Evolutionary conservation across 2,329 filamentous ascomycete species (phyloP).

Genomic region (Ophiostoma pallidulum): DNA sequence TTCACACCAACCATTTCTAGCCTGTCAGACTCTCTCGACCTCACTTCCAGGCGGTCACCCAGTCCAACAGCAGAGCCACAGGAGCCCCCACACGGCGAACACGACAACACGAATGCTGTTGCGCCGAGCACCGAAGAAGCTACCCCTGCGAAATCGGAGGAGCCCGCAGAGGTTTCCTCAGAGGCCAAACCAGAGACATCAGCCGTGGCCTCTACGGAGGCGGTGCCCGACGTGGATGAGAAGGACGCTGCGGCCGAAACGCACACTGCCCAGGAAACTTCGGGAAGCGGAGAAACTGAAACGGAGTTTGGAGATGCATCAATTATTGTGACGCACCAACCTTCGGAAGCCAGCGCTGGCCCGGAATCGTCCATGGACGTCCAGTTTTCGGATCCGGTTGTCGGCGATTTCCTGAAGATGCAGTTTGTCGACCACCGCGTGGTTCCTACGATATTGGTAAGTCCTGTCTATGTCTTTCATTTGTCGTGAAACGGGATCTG

Average conservation of each 20-base stretch:
- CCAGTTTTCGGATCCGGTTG: slow-evolving; percentile 53
- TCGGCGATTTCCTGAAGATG: slow-evolving; percentile 90
- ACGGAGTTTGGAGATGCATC: slow-evolving; percentile 22
- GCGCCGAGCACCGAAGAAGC: not conserved
- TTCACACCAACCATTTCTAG: slow-evolving; percentile 19
- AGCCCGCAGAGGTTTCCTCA: not conserved
- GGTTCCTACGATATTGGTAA: slow-evolving; percentile 88
- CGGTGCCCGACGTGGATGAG: not conserved
- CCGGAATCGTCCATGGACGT: not conserved
- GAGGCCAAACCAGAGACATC: not conserved
- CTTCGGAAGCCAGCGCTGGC: slow-evolving; percentile 5
- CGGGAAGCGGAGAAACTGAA: slow-evolving; percentile 8
- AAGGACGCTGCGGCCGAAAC: not conserved
- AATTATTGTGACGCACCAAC: slow-evolving; percentile 20
- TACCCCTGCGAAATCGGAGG: not conserved
- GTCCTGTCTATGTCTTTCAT: too few relatives aligned
- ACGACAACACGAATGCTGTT: not conserved
- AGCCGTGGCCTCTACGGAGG: not conserved
- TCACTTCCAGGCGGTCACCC: not conserved
- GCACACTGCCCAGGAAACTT: not conserved
- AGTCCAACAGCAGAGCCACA: slow-evolving; percentile 1
- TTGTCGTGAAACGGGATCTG: too few relatives aligned
- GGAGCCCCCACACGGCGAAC: not conserved
- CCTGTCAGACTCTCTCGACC: slow-evolving; percentile 13
- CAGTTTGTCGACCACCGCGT: slow-evolving; percentile 93